These are phyloP conservation scores for Phytophthora chlamydospora DNA, from an alignment of 352 stramenopile species.

Conservation along the genomic window DNA sequence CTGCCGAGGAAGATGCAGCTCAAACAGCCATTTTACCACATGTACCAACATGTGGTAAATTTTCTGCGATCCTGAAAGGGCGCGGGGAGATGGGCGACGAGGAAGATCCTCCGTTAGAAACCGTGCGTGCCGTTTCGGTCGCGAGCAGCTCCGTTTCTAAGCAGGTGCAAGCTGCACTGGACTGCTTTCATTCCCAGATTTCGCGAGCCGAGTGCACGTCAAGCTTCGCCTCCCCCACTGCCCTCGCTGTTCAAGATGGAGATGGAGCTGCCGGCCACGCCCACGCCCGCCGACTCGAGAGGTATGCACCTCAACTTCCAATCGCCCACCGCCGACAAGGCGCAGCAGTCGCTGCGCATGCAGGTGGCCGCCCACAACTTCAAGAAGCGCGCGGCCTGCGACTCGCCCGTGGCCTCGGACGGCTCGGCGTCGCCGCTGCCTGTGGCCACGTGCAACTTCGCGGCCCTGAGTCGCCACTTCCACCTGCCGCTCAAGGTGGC, in stretches of 20 bases:
- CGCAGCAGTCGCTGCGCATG: conserved; percentile 45
- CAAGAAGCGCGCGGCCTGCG: conserved; percentile 44
- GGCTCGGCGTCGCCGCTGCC: conserved; percentile 26
- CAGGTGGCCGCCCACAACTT: conserved; percentile 40
- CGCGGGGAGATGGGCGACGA: conserved; percentile 36
- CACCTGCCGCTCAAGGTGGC: conserved; percentile 71
- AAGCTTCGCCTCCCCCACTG: neutral
- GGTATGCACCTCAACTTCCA: conserved; percentile 47
- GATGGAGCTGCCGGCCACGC: conserved; percentile 44
- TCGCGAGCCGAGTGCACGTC: conserved; percentile 1
- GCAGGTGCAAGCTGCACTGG: conserved; percentile 15
- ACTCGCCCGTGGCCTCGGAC: conserved; percentile 28
- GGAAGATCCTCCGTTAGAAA: conserved; percentile 42
- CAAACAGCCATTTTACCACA: conserved; percentile 3
- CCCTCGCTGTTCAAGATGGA: conserved; percentile 23
- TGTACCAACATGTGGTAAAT: neutral
- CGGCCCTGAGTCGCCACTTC: conserved; percentile 71
- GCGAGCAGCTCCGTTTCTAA: conserved; percentile 32
- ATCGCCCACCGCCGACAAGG: conserved; percentile 50
- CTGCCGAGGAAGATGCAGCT: too few relatives aligned
- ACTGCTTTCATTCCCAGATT: conserved; percentile 34
- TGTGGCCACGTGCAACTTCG: conserved; percentile 65
- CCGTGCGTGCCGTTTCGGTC: conserved; percentile 32
- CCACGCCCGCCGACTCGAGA: conserved; percentile 33
- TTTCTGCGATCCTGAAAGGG: conserved; percentile 23